Conservation (phyloP, 345 rosid genomes). For the Aethionema arabicum region DNA sequence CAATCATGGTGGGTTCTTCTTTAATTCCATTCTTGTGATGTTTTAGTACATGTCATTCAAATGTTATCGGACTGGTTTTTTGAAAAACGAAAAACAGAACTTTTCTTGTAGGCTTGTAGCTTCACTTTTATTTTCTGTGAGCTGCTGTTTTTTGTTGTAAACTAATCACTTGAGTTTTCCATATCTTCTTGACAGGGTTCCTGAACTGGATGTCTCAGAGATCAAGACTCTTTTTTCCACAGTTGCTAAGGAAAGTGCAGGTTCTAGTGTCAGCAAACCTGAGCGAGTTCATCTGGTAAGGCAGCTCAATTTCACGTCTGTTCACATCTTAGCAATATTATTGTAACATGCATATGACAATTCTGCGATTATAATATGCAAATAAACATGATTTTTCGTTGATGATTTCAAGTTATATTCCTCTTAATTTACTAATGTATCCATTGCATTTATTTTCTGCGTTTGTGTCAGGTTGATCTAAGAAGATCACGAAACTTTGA, state of each 20-base stretch:
- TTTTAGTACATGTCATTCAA: no score
- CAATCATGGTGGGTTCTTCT: slow-evolving; percentile 60
- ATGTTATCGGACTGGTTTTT: no score
- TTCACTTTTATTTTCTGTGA: not conserved
- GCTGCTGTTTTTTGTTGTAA: slow-evolving; percentile 5
- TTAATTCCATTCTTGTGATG: slow-evolving; percentile 8
- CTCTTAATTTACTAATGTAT: no score
- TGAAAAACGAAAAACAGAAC: no score
- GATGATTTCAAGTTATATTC: no score
- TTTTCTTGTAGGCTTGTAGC: no score
- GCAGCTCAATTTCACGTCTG: slow-evolving; percentile 26
- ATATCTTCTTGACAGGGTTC: slow-evolving; percentile 62
- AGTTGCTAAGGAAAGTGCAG: slow-evolving; percentile 62
- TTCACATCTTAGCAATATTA: not conserved
- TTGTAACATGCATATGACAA: slow-evolving; percentile 12
- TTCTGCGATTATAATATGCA: no score
- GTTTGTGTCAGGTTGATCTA: slow-evolving; percentile 73
- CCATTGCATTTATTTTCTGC: no score
- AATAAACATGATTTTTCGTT: no score
- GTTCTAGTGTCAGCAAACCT: slow-evolving; percentile 77
- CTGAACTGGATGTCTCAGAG: slow-evolving; percentile 96
- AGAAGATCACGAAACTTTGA: slow-evolving; percentile 97
- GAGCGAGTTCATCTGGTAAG: slow-evolving; percentile 94
- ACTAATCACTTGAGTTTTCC: slow-evolving; percentile 2
- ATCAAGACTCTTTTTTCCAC: slow-evolving; percentile 85